These are phyloP conservation scores for Thelonectria rubi DNA, from an alignment of 2,329 filamentous ascomycete genomes.

Conservation along the genomic window DNA sequence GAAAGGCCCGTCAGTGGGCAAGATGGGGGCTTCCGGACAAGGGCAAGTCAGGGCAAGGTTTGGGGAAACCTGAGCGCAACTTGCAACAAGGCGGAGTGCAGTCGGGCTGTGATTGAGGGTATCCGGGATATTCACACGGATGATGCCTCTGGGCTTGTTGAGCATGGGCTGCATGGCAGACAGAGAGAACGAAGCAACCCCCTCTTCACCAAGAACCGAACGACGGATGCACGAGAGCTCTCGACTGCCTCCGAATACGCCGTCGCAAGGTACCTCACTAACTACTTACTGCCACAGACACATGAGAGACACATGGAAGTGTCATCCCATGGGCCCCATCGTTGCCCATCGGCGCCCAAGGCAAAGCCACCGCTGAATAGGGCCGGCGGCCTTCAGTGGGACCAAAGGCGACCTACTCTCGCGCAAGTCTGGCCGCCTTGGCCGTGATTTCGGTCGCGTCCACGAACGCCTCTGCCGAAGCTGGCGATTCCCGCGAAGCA, in stretches of 20 bases:
- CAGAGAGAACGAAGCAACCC: too few species aligned
- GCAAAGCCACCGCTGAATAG: constrained; percentile 14
- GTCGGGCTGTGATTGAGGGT: too few species aligned
- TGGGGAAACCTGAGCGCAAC: constrained; percentile 5
- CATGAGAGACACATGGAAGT: constrained; percentile 6
- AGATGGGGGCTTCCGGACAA: constrained; percentile 13
- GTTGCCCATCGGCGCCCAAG: constrained; percentile 17
- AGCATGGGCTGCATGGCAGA: too few species aligned
- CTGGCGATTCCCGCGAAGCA: too few species aligned
- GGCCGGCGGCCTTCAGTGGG: constrained; percentile 11
- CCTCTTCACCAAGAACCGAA: too few species aligned
- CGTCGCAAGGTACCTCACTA: neutral
- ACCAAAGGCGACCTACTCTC: neutral
- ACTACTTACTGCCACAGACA: neutral
- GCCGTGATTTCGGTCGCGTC: neutral
- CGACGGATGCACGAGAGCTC: too few species aligned
- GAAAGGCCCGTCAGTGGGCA: constrained; percentile 18
- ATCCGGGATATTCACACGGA: too few species aligned
- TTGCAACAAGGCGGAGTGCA: neutral
- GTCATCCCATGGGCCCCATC: constrained; percentile 10
- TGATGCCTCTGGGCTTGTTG: too few species aligned
- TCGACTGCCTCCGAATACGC: too few species aligned
- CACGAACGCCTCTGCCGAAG: neutral
- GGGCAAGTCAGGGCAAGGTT: constrained; percentile 26
- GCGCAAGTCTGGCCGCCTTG: neutral